Evolutionary conservation across 2,329 filamentous ascomycete species (phyloP), one percentile per base, ranked within the genome.

Genomic region (Fusarium albidum): DNA sequence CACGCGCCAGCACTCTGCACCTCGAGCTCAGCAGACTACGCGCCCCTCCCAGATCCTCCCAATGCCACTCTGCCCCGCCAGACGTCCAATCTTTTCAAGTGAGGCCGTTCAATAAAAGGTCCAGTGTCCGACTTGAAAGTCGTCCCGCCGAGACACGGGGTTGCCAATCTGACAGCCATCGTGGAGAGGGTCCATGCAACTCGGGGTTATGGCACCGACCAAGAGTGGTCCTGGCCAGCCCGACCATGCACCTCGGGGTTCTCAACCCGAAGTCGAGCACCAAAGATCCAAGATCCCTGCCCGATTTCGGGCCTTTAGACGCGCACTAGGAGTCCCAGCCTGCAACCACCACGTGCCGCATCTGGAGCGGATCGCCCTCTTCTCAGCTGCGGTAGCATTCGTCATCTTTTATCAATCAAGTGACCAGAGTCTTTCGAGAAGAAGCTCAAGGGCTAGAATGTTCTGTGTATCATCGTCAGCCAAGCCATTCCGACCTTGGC

Each of bases 141-240:
- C 33, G 18, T 28, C 29, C 14, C 15, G 17, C 31, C 15, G 26
- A 27, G 21, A 18, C 29, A 40, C 28, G 21, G 9, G 37, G 34
- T 25, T 28, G 29, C 7, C 5, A 21, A 42, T 41, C 25, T 34
- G 29, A 39, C 45, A 33, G 37, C 34, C 41, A 15, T 18, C 9
- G 29, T 28, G 21, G 21, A 45, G 34, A 42, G 35, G 31, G 28
- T 13, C 17, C 26, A 50, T 56, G 56, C 56, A 53, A 8, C 25
- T 59, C 56, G 56, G 56, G 21, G 21, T 29, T 25, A 21, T 15
- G 28, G 43, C 12, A 49, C 56, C 56, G 56, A 59, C 21, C 32
- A 37, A 17, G 42, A 32, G 10, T 29, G 18, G 18, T 11, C 43
- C 26, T 18, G 14, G 3, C 25, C 14, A 21, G 21, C 7, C 21